phyloP scores from a whole-genome alignment of 2,329 filamentous ascomycete genomes.

The Botrytis pseudocinerea region DNA sequence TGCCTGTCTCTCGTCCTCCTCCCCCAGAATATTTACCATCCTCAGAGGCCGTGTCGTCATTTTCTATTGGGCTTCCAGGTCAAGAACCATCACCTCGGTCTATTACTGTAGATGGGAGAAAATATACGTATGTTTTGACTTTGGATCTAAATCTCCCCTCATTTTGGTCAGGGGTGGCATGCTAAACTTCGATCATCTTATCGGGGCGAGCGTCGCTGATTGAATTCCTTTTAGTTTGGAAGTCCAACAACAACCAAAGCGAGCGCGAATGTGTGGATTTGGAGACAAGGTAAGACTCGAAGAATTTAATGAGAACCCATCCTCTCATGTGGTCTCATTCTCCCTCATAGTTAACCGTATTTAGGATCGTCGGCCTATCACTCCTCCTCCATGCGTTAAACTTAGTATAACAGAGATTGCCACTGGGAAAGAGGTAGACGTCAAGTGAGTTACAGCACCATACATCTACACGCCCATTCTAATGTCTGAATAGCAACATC shows the following conservation, averaged over 20 bases:
- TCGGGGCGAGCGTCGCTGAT: constrained; percentile 26
- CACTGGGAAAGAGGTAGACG: constrained; percentile 79
- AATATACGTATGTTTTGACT: constrained; percentile 37
- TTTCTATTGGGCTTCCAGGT: constrained; percentile 28
- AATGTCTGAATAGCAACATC: constrained; percentile 55
- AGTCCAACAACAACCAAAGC: constrained; percentile 86
- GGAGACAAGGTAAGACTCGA: constrained; percentile 76
- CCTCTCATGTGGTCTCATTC: constrained; percentile 1
- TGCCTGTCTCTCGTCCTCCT: constrained; percentile 29
- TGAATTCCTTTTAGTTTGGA: constrained; percentile 58
- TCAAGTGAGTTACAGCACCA: constrained; percentile 61
- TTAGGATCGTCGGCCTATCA: constrained; percentile 91
- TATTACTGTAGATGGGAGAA: constrained; percentile 31
- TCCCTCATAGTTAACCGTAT: neutral
- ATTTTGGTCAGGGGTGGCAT: constrained; percentile 1
- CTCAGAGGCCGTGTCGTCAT: constrained; percentile 25
- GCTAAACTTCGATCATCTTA: neutral
- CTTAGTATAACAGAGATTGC: constrained; percentile 73
- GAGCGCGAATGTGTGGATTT: constrained; percentile 98
- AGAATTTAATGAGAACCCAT: constrained; percentile 16
- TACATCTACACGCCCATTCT: constrained; percentile 22
- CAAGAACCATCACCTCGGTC: constrained; percentile 31
- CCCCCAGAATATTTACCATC: constrained; percentile 29
- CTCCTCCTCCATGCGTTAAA: constrained; percentile 87
- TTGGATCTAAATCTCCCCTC: neutral